phyloP scores from a whole-genome alignment of 2,329 filamentous ascomycete genomes.

The Fonsecaea multimorphosa region DNA sequence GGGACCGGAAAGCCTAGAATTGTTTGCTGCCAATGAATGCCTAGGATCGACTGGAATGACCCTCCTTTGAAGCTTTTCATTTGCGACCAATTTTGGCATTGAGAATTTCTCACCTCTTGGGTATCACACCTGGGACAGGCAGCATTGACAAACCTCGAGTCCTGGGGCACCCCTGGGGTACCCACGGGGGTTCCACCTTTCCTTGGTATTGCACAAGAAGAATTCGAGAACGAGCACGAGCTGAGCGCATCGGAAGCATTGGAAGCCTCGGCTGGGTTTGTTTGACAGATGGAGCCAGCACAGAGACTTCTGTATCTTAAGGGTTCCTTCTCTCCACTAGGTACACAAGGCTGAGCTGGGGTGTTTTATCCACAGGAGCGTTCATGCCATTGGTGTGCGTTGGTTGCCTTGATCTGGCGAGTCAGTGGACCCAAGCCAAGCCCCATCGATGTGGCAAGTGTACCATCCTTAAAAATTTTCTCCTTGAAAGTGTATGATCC shows the following conservation, averaged over 20 bases:
- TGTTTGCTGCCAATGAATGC: background rate
- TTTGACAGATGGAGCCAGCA: background rate
- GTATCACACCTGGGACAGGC: background rate
- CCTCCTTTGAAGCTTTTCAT: background rate
- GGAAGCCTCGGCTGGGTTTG: background rate
- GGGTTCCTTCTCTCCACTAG: background rate
- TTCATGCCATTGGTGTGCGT: background rate
- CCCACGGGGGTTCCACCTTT: background rate
- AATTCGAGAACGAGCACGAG: background rate
- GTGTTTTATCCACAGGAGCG: no score
- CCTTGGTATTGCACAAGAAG: background rate
- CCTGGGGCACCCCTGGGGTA: no score
- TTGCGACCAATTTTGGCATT: background rate
- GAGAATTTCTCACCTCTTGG: background rate
- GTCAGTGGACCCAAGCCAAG: no score
- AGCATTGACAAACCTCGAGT: background rate
- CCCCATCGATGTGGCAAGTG: no score
- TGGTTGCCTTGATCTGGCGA: background rate
- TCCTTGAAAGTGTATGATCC: background rate
- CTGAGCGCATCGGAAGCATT: background rate
- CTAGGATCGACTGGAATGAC: background rate
- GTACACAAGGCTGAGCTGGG: no score
- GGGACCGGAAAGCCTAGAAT: background rate
- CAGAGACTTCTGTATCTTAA: background rate
- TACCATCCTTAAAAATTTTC: no score